A percentile compares a stretch with the other conserved stretches of the same genome.
Conservation (phyloP, 2,329 filamentous ascomycete genomes). For the Thelonectria olida region DNA sequence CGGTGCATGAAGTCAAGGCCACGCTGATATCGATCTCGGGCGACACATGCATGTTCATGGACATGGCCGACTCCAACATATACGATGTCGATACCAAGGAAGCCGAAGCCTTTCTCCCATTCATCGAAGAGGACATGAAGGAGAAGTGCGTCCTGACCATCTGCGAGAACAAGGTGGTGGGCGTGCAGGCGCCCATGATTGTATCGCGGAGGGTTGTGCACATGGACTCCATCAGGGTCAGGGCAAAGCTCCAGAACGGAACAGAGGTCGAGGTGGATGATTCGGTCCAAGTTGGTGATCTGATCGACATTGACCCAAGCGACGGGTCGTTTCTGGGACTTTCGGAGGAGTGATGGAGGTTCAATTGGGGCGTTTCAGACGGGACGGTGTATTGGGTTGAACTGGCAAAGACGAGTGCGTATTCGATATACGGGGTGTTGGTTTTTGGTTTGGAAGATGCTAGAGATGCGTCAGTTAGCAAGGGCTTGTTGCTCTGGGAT, state of each 20-base stretch:
- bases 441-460: no score
- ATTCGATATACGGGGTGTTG: background rate
- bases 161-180: background rate
- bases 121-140: background rate
- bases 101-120: background rate
- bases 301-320: background rate
- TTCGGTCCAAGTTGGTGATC: background rate
- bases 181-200: background rate
- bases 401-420: no score
- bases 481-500: no score
- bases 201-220: background rate
- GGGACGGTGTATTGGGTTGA: background rate
- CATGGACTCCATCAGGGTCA: background rate
- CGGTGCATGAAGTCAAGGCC: background rate
- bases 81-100: background rate
- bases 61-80: background rate
- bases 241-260: background rate
- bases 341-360: background rate
- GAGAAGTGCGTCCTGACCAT: background rate
- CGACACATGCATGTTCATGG: background rate
- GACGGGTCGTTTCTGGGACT: background rate
- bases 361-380: background rate
- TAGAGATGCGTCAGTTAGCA: no score
- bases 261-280: background rate
- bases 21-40: background rate